Evolutionary conservation across 129 eudicot genomes (phyloP), one percentile per base, ranked within the genome.

Genomic region (Cynara cardunculus): DNA sequence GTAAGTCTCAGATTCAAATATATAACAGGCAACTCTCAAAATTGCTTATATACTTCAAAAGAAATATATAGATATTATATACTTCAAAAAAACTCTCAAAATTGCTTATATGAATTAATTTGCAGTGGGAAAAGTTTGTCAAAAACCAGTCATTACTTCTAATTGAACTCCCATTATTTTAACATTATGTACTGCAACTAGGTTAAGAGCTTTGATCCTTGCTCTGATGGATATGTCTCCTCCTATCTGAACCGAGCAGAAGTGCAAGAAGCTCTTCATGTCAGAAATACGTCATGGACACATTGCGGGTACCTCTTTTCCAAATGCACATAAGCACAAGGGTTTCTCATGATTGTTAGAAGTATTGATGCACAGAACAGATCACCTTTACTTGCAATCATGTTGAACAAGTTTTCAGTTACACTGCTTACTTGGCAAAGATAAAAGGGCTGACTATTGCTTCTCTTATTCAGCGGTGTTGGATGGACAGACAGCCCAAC

Each of bases 261-360:
- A 22, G 92, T 89, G 83, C 90, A 86, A 67, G 80, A 75, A 41
- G 88, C 92, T 75, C 84, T 89, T 59, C 92, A 89, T 76, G 85
- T 79, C 25, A 80, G 46, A 68, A 82, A 78, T 69, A 84, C 80
- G 32, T 72, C 83, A 34, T 86, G 89, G 89, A 22, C 73, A 37
- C 39, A 6, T 74, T 86, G 87, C 89, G 49, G 87, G 89, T 86
- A 86, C 37, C 32, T 37, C 41, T 39, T 16, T 81, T 67, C 13
- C 75, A 74, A n/a, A 14, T 71, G 21, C 26, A 53, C 9, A 31
- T 59, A 67, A 49, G 22, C 26, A 44, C 28, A 18, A 27, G 39
- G 27, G 18, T 78, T 25, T 18, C 16, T 72, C 24, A 11, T 18
- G 24, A 56, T n/a, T 14, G 4, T 71, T 71, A n/a, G 1, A 18